Evolutionary conservation across 2,329 filamentous ascomycete genomes (phyloP).

Genomic region (Raffaelea ambrosiae): DNA sequence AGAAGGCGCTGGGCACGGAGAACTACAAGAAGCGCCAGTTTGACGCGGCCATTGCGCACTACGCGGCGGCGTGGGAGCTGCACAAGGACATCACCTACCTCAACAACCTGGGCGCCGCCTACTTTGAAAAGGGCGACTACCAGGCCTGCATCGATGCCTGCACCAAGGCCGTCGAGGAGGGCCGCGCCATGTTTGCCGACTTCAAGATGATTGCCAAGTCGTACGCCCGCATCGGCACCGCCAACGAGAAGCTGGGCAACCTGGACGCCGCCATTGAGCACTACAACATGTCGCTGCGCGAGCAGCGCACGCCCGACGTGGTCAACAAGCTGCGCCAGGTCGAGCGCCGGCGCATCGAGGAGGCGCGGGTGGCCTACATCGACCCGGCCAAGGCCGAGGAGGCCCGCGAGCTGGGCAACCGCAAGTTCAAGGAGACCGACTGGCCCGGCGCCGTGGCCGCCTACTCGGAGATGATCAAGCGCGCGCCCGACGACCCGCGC

Average conservation of each 20-base stretch:
- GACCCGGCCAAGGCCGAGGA: constrained; percentile 90
- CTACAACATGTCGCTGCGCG: constrained; percentile 89
- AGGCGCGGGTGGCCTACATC: constrained; percentile 71
- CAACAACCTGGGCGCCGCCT: constrained; percentile 88
- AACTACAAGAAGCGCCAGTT: constrained; percentile 99
- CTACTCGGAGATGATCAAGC: constrained; percentile 95
- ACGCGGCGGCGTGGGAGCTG: constrained; percentile 87
- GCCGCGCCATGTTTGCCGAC: constrained; percentile 81
- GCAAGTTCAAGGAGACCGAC: constrained; percentile 94
- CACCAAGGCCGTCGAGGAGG: constrained; percentile 81
- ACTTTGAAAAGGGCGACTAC: constrained; percentile 95
- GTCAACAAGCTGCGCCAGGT: constrained; percentile 85
- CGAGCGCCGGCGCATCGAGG: constrained; percentile 76
- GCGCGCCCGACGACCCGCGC: constrained; percentile 82
- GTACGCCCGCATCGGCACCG: constrained; percentile 89
- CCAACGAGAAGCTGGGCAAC: constrained; percentile 86
- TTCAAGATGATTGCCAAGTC: constrained; percentile 98
- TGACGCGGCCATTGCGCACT: constrained; percentile 88
- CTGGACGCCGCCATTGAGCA: constrained; percentile 71
- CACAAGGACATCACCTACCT: constrained; percentile 97
- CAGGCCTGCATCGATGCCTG: constrained; percentile 80
- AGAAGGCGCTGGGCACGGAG: constrained; percentile 89
- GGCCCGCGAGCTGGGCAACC: constrained; percentile 87
- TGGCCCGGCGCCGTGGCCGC: constrained; percentile 92
- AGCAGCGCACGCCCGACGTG: constrained; percentile 92